Percentiles rank a stretch among this genome's conserved stretches.
Conservation (phyloP, 2,329 filamentous ascomycete genomes). For the Fulvia fulva region DNA sequence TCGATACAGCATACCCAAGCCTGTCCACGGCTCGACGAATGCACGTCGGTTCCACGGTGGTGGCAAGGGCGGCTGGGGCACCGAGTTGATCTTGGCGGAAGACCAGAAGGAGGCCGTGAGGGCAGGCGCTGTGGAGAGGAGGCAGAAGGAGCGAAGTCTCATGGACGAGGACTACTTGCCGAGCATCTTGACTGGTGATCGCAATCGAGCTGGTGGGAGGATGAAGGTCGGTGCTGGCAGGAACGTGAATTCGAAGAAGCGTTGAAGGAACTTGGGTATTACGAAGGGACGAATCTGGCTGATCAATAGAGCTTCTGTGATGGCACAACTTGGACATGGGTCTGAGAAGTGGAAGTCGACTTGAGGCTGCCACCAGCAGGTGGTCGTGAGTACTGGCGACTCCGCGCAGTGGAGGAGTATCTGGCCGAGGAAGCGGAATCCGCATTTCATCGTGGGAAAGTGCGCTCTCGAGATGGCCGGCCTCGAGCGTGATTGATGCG, state of each 20-base stretch:
- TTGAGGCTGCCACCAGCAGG: too few relatives aligned
- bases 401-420: too few relatives aligned
- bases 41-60: conserved; percentile 65
- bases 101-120: conserved; percentile 90
- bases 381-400: too few relatives aligned
- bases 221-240: conserved; percentile 79
- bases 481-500: too few relatives aligned
- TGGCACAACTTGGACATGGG: not conserved
- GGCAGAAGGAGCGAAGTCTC: conserved; percentile 67
- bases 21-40: conserved; percentile 73
- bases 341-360: not conserved
- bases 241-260: conserved; percentile 77
- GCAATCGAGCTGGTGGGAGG: conserved; percentile 61
- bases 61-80: conserved; percentile 84
- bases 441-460: too few relatives aligned
- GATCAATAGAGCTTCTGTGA: not conserved
- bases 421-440: too few relatives aligned
- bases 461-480: too few relatives aligned
- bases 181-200: conserved; percentile 74
- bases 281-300: not conserved
- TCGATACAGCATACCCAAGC: conserved; percentile 88
- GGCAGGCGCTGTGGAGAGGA: conserved; percentile 60
- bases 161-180: conserved; percentile 97
- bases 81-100: conserved; percentile 77
- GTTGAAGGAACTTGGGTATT: conserved; percentile 26